phyloP scores from a whole-genome alignment of 495 filamentous ascomycete genomes.

The Entonaema liquescens region DNA sequence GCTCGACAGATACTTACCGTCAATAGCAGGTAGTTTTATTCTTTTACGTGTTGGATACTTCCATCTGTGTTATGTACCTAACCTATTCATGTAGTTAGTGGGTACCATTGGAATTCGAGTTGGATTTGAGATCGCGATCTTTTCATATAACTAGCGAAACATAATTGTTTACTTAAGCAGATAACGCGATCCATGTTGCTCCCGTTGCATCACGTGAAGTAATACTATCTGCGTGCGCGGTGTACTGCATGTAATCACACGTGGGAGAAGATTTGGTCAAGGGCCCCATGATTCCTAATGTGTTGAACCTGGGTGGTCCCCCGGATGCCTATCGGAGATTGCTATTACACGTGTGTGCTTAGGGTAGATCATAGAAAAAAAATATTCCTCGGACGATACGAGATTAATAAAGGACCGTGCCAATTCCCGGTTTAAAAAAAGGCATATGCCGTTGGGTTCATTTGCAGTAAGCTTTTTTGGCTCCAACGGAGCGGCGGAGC shows the following conservation, averaged over 20 bases:
- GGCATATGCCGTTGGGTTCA: background rate
- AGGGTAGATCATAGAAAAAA: background rate
- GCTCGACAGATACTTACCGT: background rate
- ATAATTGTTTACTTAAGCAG: background rate
- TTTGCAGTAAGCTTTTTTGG: background rate
- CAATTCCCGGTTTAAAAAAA: background rate
- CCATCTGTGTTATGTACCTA: background rate
- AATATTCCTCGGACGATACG: background rate
- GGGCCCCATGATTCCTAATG: background rate
- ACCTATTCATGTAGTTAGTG: too few relatives aligned
- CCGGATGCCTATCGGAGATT: slow-evolving; percentile 3
- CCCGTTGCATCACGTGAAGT: background rate
- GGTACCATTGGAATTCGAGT: too few relatives aligned
- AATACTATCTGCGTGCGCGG: background rate
- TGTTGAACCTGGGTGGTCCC: background rate
- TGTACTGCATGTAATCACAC: background rate
- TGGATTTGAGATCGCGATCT: too few relatives aligned
- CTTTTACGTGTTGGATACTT: background rate
- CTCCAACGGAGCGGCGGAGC: background rate
- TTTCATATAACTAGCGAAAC: background rate
- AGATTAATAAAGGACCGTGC: slow-evolving; percentile 2
- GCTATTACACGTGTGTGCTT: slow-evolving; percentile 4
- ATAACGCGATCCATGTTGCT: background rate
- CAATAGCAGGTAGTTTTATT: background rate
- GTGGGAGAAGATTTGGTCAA: background rate